A percentile compares a stretch with the other conserved stretches of the same genome.
Conservation (phyloP, 2,329 filamentous ascomycete genomes). For the Diaporthe sp. region DNA sequence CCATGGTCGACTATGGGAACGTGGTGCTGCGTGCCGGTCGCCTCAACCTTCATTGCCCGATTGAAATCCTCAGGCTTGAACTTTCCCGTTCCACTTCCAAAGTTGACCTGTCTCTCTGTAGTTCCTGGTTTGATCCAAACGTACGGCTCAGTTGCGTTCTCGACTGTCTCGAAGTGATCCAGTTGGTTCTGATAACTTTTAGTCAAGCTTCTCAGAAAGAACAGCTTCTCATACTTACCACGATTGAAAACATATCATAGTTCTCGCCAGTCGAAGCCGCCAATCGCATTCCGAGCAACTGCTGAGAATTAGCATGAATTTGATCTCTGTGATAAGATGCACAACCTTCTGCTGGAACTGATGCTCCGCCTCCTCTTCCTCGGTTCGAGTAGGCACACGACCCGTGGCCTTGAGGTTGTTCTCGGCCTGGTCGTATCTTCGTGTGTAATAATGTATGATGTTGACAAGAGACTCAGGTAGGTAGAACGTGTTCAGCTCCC, state of each 20-base stretch:
- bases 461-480: background rate
- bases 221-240: background rate
- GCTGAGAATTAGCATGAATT: background rate
- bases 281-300: background rate
- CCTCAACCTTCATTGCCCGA: background rate
- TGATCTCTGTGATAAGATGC: background rate
- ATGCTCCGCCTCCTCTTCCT: background rate
- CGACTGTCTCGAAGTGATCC: background rate
- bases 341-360: constrained; percentile 11
- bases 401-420: background rate
- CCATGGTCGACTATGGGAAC: constrained; percentile 4
- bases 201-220: background rate
- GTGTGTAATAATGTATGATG: background rate
- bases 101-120: background rate
- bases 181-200: background rate
- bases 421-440: background rate
- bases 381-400: background rate
- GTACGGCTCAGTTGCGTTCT: background rate
- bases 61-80: constrained; percentile 22
- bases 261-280: constrained; percentile 1
- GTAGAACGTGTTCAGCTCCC: background rate
- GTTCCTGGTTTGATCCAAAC: background rate
- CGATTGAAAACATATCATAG: constrained; percentile 2
- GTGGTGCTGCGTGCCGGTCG: background rate
- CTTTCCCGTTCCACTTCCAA: background rate